phyloP scores from a whole-genome alignment of 2,329 filamentous ascomycete genomes.

The Paecilomyces sp. region DNA sequence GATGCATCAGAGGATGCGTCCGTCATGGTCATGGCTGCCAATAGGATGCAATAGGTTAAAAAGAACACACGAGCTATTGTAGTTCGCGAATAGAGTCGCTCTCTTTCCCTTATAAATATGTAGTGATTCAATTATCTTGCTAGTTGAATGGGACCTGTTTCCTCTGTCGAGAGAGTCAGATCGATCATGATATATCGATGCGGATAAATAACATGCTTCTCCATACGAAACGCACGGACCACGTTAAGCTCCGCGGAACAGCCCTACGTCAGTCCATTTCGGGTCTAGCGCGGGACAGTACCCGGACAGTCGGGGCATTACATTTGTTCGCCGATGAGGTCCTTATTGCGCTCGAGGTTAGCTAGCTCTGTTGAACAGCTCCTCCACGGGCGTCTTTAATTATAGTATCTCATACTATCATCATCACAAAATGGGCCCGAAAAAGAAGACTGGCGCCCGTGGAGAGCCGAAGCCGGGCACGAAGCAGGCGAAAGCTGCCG shows the following conservation, averaged over 20 bases:
- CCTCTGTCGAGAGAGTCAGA: not conserved
- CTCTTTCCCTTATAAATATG: not conserved
- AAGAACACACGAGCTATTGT: not conserved
- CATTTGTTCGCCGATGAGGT: not conserved
- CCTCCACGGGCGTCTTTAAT: constrained; percentile 17
- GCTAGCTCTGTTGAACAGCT: not conserved
- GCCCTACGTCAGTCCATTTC: not conserved
- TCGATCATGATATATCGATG: not conserved
- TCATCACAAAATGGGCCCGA: constrained; percentile 28
- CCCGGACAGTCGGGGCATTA: not conserved
- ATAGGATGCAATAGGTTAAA: not conserved
- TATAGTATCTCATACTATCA: constrained; percentile 1
- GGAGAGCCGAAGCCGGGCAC: constrained; percentile 33
- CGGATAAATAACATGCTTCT: not conserved
- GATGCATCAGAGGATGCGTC: constrained; percentile 8
- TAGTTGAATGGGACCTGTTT: too few species aligned
- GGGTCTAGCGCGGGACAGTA: not conserved
- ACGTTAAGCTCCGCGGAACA: not conserved
- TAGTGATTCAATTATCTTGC: not conserved
- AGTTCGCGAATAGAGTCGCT: not conserved
- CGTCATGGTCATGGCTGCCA: constrained; percentile 10
- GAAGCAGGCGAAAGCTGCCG: constrained; percentile 33
- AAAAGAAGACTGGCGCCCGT: constrained; percentile 33
- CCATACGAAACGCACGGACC: not conserved
- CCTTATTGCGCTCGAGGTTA: not conserved